Evolutionary conservation across 345 rosid genomes (phyloP), one percentile per base, ranked within the genome.

Genomic region (Xanthoceras sorbifolium): DNA sequence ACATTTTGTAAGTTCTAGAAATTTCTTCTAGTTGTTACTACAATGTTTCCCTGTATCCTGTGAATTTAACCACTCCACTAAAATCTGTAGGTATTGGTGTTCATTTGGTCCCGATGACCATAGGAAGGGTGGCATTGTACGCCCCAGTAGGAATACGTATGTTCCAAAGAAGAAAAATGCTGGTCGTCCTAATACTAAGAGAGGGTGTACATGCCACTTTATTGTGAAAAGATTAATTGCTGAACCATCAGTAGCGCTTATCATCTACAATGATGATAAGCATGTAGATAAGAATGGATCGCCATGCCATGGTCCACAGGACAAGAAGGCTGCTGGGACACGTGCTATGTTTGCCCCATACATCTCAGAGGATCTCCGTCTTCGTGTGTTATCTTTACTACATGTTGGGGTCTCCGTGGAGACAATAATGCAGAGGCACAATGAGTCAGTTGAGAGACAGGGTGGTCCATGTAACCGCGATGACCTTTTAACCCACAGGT

Each of bases 21-120:
- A 29, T 80, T 48, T 65, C 66, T 66, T 81, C 38, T 76, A 57
- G 67, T 34, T 23, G 26, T 64, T 74, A 55, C 50, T 71, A 71
- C 34, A 26, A 12, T 4, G 59, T 50, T 29, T 29, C 73, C 6
- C 22, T 44, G 55, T 25, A 25, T 72, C 25, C 17, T 46, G 9
- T 28, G 55, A 68, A 14, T 40, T 73, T 76, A 28, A 77, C 18
- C 79, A 62, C 20, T 77, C 38, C 26, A 32, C 54, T 81, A n/a
- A 14, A 77, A 72, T 76, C 71, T 79, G 70, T 84, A 95, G 98
- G 91, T 95, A 95, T 82, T 95, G 98, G 99, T 95, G 98, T 84
- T 95, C 99, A 23, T 95, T 92, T 86, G 99, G 98, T 31, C 97
- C 99, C 48, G 97, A 95, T 81, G 99, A 93, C 78, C 97, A 91